A percentile compares a stretch with the other conserved stretches of the same genome.
phyloP scores from a whole-genome alignment of 2,329 filamentous ascomycete species.

The Beauveria sp. region DNA sequence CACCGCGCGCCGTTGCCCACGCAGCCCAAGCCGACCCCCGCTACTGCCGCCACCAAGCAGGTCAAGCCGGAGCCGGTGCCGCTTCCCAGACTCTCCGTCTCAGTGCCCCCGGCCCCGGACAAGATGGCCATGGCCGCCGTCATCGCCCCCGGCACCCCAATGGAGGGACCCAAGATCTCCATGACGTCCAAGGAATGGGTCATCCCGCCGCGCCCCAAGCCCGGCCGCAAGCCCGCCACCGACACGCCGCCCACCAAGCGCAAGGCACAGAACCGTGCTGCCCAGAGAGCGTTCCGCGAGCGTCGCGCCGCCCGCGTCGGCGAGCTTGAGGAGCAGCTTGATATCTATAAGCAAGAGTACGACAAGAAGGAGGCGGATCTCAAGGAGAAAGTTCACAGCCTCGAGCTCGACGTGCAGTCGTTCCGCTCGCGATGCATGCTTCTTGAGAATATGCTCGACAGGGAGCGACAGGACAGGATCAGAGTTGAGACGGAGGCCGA shows the following conservation, averaged over 20 bases:
- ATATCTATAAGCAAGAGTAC: slow-evolving; percentile 50
- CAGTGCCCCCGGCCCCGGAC: slow-evolving; percentile 27
- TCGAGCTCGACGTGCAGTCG: slow-evolving; percentile 61
- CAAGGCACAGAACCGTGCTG: slow-evolving; percentile 88
- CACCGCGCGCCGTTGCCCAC: slow-evolving; percentile 24
- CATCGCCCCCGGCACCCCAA: slow-evolving; percentile 32
- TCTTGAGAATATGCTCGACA: slow-evolving; percentile 56
- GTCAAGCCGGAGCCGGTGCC: slow-evolving; percentile 13
- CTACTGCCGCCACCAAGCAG: slow-evolving; percentile 22
- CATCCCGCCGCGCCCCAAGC: slow-evolving; percentile 76
- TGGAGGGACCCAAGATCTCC: slow-evolving; percentile 41
- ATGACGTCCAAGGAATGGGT: slow-evolving; percentile 83
- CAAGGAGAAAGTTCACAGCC: slow-evolving; percentile 46
- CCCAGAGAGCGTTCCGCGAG: slow-evolving; percentile 85
- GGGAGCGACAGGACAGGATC: slow-evolving; percentile 44
- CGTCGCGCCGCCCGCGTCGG: slow-evolving; percentile 77
- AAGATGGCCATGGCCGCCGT: slow-evolving; percentile 42
- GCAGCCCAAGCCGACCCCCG: slow-evolving; percentile 18
- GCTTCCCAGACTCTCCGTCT: slow-evolving; percentile 24
- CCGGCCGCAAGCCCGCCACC: slow-evolving; percentile 86
- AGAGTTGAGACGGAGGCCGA: slow-evolving; percentile 35
- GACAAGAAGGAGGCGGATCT: slow-evolving; percentile 51
- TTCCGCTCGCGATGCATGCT: slow-evolving; percentile 54
- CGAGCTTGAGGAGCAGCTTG: slow-evolving; percentile 61
- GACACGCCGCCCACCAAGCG: slow-evolving; percentile 90